Evolutionary conservation across 805 yeast genomes (phyloP).

Genomic region (Brettanomyces bruxellensis): DNA sequence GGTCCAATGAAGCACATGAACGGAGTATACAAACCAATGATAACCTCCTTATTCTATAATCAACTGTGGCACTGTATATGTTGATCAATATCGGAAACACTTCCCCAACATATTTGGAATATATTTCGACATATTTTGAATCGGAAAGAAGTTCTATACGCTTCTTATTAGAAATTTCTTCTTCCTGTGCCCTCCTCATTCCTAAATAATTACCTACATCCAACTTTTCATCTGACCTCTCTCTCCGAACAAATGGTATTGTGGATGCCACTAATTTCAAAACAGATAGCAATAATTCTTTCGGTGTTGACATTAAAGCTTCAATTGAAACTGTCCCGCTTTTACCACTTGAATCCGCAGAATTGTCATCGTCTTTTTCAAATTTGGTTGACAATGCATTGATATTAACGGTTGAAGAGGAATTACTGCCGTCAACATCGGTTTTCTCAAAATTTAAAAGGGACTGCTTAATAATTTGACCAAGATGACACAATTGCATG

Average conservation of each 20-base stretch:
- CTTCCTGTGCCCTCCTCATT: constrained; percentile 14
- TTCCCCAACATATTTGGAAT: constrained; percentile 34
- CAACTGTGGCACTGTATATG: constrained; percentile 66
- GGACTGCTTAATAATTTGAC: constrained; percentile 37
- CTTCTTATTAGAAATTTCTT: constrained; percentile 20
- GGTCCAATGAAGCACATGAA: constrained; percentile 33
- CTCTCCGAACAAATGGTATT: constrained; percentile 37
- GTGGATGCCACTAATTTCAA: constrained; percentile 47
- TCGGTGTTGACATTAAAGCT: constrained; percentile 65
- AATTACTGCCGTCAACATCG: constrained; percentile 5
- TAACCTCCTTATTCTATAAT: constrained; percentile 50
- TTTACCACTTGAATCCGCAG: neutral
- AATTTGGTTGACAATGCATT: neutral
- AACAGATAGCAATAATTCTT: constrained; percentile 47
- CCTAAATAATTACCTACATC: constrained; percentile 26
- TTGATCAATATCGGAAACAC: constrained; percentile 47
- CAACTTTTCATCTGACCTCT: neutral
- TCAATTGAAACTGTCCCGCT: constrained; percentile 40
- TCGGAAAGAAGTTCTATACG: constrained; percentile 26
- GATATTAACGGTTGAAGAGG: neutral
- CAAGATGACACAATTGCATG: constrained; percentile 39
- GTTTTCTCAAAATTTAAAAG: constrained; percentile 41
- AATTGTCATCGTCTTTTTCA: neutral
- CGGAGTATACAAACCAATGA: constrained; percentile 47
- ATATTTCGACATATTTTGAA: constrained; percentile 13